These are phyloP conservation scores for Melastoma candidum DNA, from an alignment of 441 rosid species.

Conservation along the genomic window DNA sequence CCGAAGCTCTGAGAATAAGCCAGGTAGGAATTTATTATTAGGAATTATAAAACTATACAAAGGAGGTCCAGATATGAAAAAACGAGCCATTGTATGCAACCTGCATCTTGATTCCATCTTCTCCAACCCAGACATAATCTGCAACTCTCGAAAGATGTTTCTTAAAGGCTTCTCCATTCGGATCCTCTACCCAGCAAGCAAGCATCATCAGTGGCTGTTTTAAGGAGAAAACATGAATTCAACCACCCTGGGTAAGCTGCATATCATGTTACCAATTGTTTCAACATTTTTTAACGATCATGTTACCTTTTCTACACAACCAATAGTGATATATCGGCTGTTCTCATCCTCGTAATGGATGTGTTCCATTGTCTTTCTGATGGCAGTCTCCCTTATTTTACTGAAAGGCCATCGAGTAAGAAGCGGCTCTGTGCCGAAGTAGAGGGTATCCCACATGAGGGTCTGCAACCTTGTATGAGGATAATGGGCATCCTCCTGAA, in stretches of 20 bases:
- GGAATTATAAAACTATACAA: background rate
- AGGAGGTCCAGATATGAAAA: background rate
- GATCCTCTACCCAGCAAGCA: conserved; percentile 54
- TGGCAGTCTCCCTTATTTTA: conserved; percentile 42
- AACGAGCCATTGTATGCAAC: conserved; percentile 7
- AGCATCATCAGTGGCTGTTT: conserved; percentile 32
- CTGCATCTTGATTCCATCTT: conserved; percentile 56
- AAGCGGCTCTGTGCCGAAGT: conserved; percentile 33
- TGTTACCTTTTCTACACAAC: conserved; percentile 42
- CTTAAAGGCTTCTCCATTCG: conserved; percentile 36
- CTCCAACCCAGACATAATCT: conserved; percentile 54
- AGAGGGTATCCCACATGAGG: conserved; percentile 47
- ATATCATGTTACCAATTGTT: conserved; percentile 2
- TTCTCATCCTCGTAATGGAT: conserved; percentile 54
- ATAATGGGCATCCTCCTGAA: conserved; percentile 46
- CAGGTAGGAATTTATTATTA: background rate
- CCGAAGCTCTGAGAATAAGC: conserved; percentile 32
- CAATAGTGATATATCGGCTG: conserved; percentile 47
- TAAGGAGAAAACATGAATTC: background rate
- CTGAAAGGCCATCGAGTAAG: conserved; percentile 41
- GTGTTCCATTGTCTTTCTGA: conserved; percentile 31
- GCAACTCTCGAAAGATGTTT: conserved; percentile 44
- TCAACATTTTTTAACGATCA: conserved; percentile 14
- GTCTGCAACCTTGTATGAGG: conserved; percentile 45
- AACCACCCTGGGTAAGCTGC: background rate